Conservation (phyloP, 345 rosid species). For the Pugionium dolabratum region DNA sequence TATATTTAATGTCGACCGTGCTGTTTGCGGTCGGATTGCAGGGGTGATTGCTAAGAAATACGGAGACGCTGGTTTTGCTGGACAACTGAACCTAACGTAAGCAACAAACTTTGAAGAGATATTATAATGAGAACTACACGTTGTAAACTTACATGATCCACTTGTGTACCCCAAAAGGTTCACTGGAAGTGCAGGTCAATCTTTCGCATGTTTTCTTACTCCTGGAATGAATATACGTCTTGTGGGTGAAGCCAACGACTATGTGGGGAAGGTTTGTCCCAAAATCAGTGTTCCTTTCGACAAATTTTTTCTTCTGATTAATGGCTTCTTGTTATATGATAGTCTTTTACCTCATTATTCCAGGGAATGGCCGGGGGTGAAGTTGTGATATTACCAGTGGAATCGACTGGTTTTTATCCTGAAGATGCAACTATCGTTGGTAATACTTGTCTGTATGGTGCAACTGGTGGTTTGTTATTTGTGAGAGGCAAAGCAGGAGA, state of each 20-base stretch:
- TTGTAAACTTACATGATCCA: constrained; percentile 16
- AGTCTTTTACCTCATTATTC: background rate
- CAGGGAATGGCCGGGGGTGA: constrained; percentile 99
- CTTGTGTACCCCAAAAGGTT: constrained; percentile 52
- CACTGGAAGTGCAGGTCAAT: constrained; percentile 96
- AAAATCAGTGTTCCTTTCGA: background rate
- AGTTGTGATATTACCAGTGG: constrained; percentile 78
- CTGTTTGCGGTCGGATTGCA: constrained; percentile 89
- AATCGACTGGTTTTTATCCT: constrained; percentile 72
- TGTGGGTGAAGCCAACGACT: constrained; percentile 97
- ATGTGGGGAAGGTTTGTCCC: constrained; percentile 84
- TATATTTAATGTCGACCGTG: constrained; percentile 91
- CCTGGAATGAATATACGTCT: constrained; percentile 96
- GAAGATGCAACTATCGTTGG: constrained; percentile 97
- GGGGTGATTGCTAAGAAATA: constrained; percentile 92
- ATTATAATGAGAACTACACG: constrained; percentile 16
- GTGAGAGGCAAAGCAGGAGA: constrained; percentile 97
- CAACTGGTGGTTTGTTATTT: constrained; percentile 94
- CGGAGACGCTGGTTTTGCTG: constrained; percentile 96
- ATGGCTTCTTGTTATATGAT: background rate
- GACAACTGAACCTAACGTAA: constrained; percentile 92
- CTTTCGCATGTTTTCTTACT: constrained; percentile 93
- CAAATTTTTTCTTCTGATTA: background rate
- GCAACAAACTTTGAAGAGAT: constrained; percentile 29
- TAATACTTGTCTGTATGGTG: constrained; percentile 95